A percentile compares a stretch with the other conserved stretches of the same genome.
Evolutionary conservation across 768 basidiomycete genomes (phyloP).

Genomic region (Termitomyces sp.): DNA sequence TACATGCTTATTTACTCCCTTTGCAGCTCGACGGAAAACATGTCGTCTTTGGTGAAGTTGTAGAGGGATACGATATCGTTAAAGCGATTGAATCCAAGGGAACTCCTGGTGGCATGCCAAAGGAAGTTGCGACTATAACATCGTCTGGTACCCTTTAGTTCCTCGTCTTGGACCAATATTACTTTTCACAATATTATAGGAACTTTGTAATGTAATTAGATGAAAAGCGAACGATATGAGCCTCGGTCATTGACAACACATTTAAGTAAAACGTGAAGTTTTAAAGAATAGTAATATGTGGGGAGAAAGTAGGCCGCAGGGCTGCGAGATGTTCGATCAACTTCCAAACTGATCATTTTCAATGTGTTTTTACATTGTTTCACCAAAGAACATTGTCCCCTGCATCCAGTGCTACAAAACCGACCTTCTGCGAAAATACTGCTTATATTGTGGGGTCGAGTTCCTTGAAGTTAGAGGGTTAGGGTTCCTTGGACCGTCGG

Average conservation of each 20-base stretch:
- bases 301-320: background rate
- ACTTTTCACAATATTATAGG: background rate
- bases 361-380: too few relatives aligned
- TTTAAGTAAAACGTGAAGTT: background rate
- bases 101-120: slow-evolving; percentile 29
- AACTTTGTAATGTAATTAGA: background rate
- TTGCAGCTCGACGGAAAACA: slow-evolving; percentile 54
- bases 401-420: too few relatives aligned
- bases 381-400: too few relatives aligned
- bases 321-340: too few relatives aligned
- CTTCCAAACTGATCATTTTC: too few relatives aligned
- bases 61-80: slow-evolving; percentile 60
- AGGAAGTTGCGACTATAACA: slow-evolving; percentile 49
- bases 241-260: background rate
- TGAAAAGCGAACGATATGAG: background rate
- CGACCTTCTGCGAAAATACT: too few relatives aligned
- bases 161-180: background rate
- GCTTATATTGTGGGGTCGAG: too few relatives aligned
- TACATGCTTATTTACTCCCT: background rate
- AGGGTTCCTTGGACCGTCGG: background rate
- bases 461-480: too few relatives aligned
- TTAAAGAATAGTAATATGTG: background rate
- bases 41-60: slow-evolving; percentile 69
- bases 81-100: slow-evolving; percentile 50
- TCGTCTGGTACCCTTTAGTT: slow-evolving; percentile 43